These are phyloP conservation scores for Arthrobotrys sinensis DNA, from an alignment of 2,329 filamentous ascomycete genomes.

Conservation along the genomic window DNA sequence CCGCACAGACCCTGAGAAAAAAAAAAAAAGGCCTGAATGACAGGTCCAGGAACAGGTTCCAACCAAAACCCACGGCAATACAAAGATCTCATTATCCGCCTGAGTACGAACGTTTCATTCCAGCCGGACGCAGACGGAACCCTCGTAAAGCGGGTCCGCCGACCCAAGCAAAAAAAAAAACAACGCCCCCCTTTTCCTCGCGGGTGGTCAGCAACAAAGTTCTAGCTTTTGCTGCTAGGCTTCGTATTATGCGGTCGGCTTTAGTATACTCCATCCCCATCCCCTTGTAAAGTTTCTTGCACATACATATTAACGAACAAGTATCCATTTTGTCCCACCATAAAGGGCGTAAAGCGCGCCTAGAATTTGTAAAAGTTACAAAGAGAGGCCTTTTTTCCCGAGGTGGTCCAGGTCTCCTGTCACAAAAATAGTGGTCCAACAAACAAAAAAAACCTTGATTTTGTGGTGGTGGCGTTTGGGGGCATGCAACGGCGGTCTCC, in stretches of 20 bases:
- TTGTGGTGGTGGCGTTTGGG: background rate
- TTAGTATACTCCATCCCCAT: background rate
- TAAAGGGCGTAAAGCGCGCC: constrained; percentile 21
- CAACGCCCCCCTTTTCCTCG: constrained; percentile 14
- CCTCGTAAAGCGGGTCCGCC: constrained; percentile 4
- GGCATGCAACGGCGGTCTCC: background rate
- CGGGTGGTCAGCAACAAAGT: background rate
- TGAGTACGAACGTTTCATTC: constrained; percentile 2
- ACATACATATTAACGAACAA: background rate
- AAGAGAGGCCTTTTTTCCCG: background rate
- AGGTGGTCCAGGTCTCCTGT: background rate
- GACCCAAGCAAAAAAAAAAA: constrained; percentile 2
- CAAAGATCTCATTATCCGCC: too few relatives aligned
- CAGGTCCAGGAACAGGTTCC: too few relatives aligned
- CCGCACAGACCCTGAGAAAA: too few relatives aligned
- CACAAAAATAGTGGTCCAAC: background rate
- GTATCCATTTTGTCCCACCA: constrained; percentile 2
- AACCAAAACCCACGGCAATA: too few relatives aligned
- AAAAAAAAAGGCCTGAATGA: too few relatives aligned
- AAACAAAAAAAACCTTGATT: background rate
- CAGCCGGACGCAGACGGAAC: constrained; percentile 24
- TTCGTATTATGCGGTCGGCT: constrained; percentile 1
- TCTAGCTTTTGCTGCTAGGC: background rate
- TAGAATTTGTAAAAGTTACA: background rate
- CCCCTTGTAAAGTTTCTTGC: constrained; percentile 10